A percentile compares a stretch with the other conserved stretches of the same genome.
Conservation (phyloP, 495 filamentous ascomycete species). For the Haplographium delicatum region DNA sequence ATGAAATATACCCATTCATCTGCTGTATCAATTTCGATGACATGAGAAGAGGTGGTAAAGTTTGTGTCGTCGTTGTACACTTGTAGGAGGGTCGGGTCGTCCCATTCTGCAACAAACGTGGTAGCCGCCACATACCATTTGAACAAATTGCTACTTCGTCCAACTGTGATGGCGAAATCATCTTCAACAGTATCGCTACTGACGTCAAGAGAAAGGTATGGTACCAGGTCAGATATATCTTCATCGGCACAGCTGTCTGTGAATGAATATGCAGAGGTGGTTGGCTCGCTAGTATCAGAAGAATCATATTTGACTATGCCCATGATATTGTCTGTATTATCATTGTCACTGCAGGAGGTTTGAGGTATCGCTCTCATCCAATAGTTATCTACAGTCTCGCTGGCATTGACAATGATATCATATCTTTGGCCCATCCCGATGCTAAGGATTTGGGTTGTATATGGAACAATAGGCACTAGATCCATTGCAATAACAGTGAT, state of each 20-base stretch:
- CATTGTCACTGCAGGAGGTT: slow-evolving; percentile 36
- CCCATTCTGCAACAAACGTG: slow-evolving; percentile 38
- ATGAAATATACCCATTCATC: slow-evolving; percentile 51
- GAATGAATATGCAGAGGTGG: slow-evolving; percentile 23
- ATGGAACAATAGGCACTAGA: slow-evolving; percentile 1
- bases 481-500: slow-evolving; percentile 1
- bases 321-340: slow-evolving; percentile 40
- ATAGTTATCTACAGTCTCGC: slow-evolving; percentile 26
- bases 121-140: slow-evolving; percentile 38
- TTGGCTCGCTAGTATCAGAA: slow-evolving; percentile 27
- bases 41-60: slow-evolving; percentile 35
- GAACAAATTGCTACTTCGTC: slow-evolving; percentile 26
- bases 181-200: slow-evolving; percentile 12
- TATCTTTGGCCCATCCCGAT: slow-evolving; percentile 37
- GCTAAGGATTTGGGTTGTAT: neutral
- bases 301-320: slow-evolving; percentile 51
- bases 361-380: slow-evolving; percentile 42
- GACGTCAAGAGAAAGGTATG: slow-evolving; percentile 33
- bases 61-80: slow-evolving; percentile 11
- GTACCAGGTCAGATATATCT: slow-evolving; percentile 32
- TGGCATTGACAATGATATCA: slow-evolving; percentile 46
- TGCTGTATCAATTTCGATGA: slow-evolving; percentile 29
- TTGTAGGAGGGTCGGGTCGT: slow-evolving; percentile 26
- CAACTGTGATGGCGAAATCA: slow-evolving; percentile 28
- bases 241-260: slow-evolving; percentile 36